Conservation (phyloP, 2,329 filamentous ascomycete species). For the Aspergillus phoenicis region DNA sequence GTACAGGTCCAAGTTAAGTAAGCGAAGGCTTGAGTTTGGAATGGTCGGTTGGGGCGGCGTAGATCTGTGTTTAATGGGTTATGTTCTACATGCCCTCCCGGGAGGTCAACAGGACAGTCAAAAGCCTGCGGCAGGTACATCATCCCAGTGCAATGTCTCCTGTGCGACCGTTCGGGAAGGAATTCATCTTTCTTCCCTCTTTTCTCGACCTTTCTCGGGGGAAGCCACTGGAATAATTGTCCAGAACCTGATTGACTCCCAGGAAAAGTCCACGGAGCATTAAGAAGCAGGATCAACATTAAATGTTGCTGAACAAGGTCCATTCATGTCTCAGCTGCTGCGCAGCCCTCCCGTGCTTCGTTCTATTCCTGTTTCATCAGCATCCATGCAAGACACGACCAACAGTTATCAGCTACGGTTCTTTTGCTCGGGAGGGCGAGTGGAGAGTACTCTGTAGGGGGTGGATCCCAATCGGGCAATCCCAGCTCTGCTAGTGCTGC, state of each 20-base stretch:
- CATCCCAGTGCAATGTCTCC: background rate
- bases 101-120: background rate
- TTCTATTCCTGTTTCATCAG: slow-evolving; percentile 17
- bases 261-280: slow-evolving; percentile 8
- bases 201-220: background rate
- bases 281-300: slow-evolving; percentile 15
- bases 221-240: slow-evolving; percentile 5
- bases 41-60: background rate
- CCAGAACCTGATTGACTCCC: background rate
- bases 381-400: slow-evolving; percentile 21
- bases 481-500: slow-evolving; percentile 11
- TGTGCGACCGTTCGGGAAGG: background rate
- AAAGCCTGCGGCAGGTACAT: background rate
- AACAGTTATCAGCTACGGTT: slow-evolving; percentile 14
- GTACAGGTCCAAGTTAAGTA: background rate
- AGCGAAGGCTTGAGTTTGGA: background rate
- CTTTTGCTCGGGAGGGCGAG: slow-evolving; percentile 10
- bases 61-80: background rate
- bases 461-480: slow-evolving; percentile 12
- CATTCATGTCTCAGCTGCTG: slow-evolving; percentile 20
- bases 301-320: slow-evolving; percentile 12
- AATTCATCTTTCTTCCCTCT: background rate
- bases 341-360: slow-evolving; percentile 16
- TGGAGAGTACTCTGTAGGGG: slow-evolving; percentile 8
- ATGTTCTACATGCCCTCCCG: background rate